Evolutionary conservation across 2,329 filamentous ascomycete genomes (phyloP).

Genomic region (Epichloe scottii): DNA sequence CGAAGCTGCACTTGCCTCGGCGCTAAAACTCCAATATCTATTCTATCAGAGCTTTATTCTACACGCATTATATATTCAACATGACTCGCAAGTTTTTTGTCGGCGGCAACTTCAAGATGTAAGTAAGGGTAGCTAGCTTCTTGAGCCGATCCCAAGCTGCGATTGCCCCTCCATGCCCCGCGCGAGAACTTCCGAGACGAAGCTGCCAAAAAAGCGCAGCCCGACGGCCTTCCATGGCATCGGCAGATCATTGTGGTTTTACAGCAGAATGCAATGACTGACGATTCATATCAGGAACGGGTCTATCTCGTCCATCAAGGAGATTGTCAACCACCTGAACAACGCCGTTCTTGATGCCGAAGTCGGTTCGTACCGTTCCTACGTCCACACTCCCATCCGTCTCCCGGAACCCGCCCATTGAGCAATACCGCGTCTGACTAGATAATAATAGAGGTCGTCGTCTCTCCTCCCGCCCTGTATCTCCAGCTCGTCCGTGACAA

Average conservation of each 20-base stretch:
- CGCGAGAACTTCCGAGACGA: conserved; percentile 8
- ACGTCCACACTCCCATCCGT: neutral
- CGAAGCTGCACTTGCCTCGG: neutral
- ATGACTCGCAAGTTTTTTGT: conserved; percentile 97
- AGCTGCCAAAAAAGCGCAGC: conserved; percentile 18
- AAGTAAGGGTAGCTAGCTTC: conserved; percentile 24
- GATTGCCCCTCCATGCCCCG: conserved; percentile 16
- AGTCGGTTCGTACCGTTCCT: conserved; percentile 42
- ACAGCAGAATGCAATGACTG: neutral
- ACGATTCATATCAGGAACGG: conserved; percentile 60
- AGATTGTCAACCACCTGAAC: conserved; percentile 85
- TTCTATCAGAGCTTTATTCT: neutral
- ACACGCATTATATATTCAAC: conserved; percentile 4
- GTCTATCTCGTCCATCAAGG: conserved; percentile 75
- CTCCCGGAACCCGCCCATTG: neutral
- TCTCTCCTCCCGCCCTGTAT: conserved; percentile 84
- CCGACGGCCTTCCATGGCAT: neutral
- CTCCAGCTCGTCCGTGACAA: conserved; percentile 75
- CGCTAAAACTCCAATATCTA: neutral
- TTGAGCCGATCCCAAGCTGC: neutral
- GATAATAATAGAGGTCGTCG: conserved; percentile 64
- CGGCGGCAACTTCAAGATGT: conserved; percentile 99
- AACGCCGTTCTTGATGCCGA: conserved; percentile 66
- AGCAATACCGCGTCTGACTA: neutral
- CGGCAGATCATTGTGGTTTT: neutral